Evolutionary conservation across 345 rosid species (phyloP).

Genomic region (Gossypium sturtianum): DNA sequence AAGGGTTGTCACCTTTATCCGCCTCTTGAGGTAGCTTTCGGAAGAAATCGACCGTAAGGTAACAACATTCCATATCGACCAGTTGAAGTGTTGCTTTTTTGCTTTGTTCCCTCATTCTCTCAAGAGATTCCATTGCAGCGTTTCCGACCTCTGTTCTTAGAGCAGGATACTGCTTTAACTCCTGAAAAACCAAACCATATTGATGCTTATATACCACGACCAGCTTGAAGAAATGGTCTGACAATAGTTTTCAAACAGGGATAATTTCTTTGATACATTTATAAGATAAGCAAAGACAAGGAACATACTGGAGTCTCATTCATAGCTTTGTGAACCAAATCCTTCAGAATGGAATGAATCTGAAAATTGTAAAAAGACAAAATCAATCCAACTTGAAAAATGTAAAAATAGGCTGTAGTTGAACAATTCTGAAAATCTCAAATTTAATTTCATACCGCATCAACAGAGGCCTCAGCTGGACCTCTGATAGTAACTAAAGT

Average conservation of each 20-base stretch:
- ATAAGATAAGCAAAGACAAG: constrained; percentile 10
- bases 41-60: constrained; percentile 93
- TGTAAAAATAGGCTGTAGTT: too few relatives aligned
- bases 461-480: constrained; percentile 99
- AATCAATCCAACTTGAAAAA: constrained; percentile 2
- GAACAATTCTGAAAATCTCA: too few relatives aligned
- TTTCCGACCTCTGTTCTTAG: constrained; percentile 85
- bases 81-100: constrained; percentile 86
- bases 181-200: constrained; percentile 47
- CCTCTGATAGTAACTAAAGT: constrained; percentile 81
- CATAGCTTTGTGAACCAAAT: constrained; percentile 90
- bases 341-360: constrained; percentile 94
- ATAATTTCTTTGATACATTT: neutral
- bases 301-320: constrained; percentile 73
- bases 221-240: neutral
- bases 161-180: constrained; percentile 93
- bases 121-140: constrained; percentile 90
- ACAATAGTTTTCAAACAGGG: neutral
- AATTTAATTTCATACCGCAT: constrained; percentile 59
- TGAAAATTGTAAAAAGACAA: constrained; percentile 24
- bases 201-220: neutral
- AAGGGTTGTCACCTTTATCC: constrained; percentile 97
- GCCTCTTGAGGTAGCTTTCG: constrained; percentile 97
- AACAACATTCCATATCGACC: constrained; percentile 94
- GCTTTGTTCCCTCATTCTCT: constrained; percentile 84